Base-by-base conservation (phyloP, 2,329 filamentous ascomycete genomes). In the Fusarium euwallaceae region DNA sequence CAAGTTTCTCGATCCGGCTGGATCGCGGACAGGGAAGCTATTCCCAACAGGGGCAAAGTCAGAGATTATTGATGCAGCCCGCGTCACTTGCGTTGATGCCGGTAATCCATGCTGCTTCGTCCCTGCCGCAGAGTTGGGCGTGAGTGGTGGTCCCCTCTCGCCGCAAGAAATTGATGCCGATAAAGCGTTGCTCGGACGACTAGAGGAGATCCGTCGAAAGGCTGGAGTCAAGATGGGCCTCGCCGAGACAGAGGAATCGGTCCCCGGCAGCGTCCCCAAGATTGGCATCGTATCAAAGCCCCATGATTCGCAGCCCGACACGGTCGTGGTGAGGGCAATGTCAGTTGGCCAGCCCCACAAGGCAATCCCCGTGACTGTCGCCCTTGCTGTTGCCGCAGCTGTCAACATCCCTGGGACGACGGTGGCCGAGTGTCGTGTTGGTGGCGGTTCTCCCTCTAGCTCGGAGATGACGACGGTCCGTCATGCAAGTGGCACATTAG, bases 41-140 rank as follows among this genome's bases (percentile, higher is more conserved):
- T 64, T 72, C 36, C 70, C 70, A 86, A 92, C 91, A 0, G 88
- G 88, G 0, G 87, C 85, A 32, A 78, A 80, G 1, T 74, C 84
- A 0, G 89, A 92, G 76, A 78, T 60, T 0, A 82, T 92, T 37
- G 84, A 86, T 3, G 85, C 84, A 0, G 79, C 88, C 10, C 76
- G 79, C 4, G 87, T 84, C 0, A 90, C 88, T 0, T 88, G 90
- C 59, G 84, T 91, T 4, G 90, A 92, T 73, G 88, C 87, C 0
- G 87, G 87, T 1, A 92, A 91, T 74, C 90, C 90, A 0, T 88
- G 87, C 63, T 84, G 90, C 14, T 92, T 92, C 77, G 82, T 92
- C 0, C 82, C 82, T 6, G 89, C 90, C 0, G 74, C 81, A 4
- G 87, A 89, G 65, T 76, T 92, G 2, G 86, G 82, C 0, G 80